These are phyloP conservation scores for Alternaria incomplexa DNA, from an alignment of 2,329 filamentous ascomycete species.

Conservation along the genomic window DNA sequence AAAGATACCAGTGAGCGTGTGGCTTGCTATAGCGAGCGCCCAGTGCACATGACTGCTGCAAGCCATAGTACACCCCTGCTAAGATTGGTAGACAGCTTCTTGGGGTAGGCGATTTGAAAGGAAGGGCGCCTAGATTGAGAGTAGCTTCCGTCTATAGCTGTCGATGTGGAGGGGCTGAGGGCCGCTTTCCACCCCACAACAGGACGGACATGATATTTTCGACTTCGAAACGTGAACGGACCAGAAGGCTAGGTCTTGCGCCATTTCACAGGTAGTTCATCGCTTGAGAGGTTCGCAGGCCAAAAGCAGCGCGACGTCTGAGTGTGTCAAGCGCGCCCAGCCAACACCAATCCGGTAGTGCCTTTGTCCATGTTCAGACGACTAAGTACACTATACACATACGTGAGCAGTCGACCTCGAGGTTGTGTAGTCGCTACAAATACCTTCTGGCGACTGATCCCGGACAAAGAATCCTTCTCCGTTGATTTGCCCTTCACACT, in stretches of 20 bases:
- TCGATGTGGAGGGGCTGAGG: slow-evolving; percentile 30
- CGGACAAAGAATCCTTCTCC: slow-evolving; percentile 47
- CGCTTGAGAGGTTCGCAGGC: slow-evolving; percentile 22
- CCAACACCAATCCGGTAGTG: slow-evolving; percentile 46
- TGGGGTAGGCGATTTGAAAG: slow-evolving; percentile 16
- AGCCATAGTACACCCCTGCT: slow-evolving; percentile 29
- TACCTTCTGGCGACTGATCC: slow-evolving; percentile 43
- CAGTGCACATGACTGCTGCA: slow-evolving; percentile 34
- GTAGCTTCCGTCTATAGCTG: slow-evolving; percentile 31
- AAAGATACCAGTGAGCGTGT: slow-evolving; percentile 27
- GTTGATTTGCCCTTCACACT: slow-evolving; percentile 41
- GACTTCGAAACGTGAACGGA: slow-evolving; percentile 31
- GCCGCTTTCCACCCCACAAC: slow-evolving; percentile 41
- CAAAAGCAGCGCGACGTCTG: slow-evolving; percentile 45
- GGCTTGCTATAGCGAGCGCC: slow-evolving; percentile 23
- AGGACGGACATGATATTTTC: slow-evolving; percentile 33
- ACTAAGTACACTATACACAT: slow-evolving; percentile 38
- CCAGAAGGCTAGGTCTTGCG: slow-evolving; percentile 25
- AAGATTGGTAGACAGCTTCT: slow-evolving; percentile 23
- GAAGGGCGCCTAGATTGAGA: slow-evolving; percentile 31
- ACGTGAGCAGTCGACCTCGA: slow-evolving; percentile 45
- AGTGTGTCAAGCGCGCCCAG: slow-evolving; percentile 41
- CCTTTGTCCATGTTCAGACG: slow-evolving; percentile 51
- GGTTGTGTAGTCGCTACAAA: slow-evolving; percentile 46
- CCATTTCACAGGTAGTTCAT: slow-evolving; percentile 29